Conservation (phyloP, 352 stramenopile species). For the Pythium scleroteichum region DNA sequence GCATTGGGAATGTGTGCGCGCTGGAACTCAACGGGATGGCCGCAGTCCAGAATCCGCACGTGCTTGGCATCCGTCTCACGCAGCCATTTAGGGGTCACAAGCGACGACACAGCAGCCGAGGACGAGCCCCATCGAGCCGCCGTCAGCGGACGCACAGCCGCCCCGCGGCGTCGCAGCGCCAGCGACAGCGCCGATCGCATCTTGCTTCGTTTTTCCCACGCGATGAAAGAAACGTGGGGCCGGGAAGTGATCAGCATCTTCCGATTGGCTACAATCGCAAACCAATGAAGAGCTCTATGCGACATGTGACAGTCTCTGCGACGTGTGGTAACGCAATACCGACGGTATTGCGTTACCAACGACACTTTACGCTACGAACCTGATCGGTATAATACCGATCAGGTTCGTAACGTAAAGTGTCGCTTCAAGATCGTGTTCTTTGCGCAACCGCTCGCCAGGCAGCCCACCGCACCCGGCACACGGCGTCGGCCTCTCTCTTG, state of each 20-base stretch:
- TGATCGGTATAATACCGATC: too few relatives aligned
- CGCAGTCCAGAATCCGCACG: slow-evolving; percentile 53
- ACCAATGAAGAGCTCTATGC: slow-evolving; percentile 6
- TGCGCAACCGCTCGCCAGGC: not conserved
- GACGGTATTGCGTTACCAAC: too few relatives aligned
- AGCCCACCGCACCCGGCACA: too few relatives aligned
- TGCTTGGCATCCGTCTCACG: slow-evolving; percentile 23
- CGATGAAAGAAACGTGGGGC: not conserved
- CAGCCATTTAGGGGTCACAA: slow-evolving; percentile 29
- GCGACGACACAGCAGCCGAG: slow-evolving; percentile 11
- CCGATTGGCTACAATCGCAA: slow-evolving; percentile 1
- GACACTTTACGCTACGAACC: slow-evolving; percentile 11
- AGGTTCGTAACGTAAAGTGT: slow-evolving; percentile 11
- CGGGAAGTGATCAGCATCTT: not conserved
- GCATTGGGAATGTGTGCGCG: slow-evolving; percentile 54
- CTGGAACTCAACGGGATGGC: slow-evolving; percentile 50
- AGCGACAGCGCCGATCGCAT: slow-evolving; percentile 1
- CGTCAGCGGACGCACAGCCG: slow-evolving; percentile 1
- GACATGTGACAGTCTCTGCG: slow-evolving; percentile 8
- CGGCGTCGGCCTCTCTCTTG: too few relatives aligned
- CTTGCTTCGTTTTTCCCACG: not conserved
- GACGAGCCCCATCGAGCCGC: slow-evolving; percentile 12
- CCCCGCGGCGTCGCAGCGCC: slow-evolving; percentile 3
- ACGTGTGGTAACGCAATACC: slow-evolving; percentile 6
- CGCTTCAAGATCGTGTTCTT: slow-evolving; percentile 17